These are phyloP conservation scores for Skeletonema potamos DNA, from an alignment of 108 stramenopile species.

Conservation along the genomic window DNA sequence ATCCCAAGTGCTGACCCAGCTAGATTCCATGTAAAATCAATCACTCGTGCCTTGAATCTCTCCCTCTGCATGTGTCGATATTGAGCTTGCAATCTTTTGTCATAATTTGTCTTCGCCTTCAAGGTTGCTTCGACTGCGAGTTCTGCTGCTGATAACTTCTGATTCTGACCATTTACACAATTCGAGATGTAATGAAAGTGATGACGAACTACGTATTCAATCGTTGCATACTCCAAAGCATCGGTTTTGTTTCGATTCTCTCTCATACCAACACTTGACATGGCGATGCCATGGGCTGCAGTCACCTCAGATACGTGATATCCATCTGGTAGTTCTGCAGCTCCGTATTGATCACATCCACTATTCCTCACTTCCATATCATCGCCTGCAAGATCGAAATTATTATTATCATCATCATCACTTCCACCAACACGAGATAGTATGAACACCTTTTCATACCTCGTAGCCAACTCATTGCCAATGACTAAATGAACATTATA, in stretches of 20 bases:
- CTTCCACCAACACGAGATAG: constrained; percentile 40
- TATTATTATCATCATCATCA: background rate
- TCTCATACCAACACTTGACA: background rate
- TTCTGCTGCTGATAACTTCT: constrained; percentile 12
- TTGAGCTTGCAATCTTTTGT: constrained; percentile 36
- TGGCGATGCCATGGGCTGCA: constrained; percentile 13
- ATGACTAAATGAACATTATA: constrained; percentile 96
- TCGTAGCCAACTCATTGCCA: constrained; percentile 89
- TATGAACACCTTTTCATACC: constrained; percentile 83
- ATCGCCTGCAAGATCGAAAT: constrained; percentile 6
- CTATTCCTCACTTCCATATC: background rate
- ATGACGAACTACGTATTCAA: constrained; percentile 63
- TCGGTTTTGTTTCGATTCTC: constrained; percentile 16
- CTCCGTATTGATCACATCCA: constrained; percentile 1
- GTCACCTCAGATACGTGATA: constrained; percentile 26
- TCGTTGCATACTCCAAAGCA: constrained; percentile 60
- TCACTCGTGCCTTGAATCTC: constrained; percentile 47
- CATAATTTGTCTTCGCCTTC: constrained; percentile 40
- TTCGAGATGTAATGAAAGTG: constrained; percentile 84
- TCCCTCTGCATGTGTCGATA: constrained; percentile 50
- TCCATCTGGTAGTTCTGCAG: constrained; percentile 46
- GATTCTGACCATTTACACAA: background rate
- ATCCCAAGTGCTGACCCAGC: constrained; percentile 51
- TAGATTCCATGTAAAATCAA: constrained; percentile 33
- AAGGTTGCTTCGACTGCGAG: constrained; percentile 20